A percentile compares a stretch with the other conserved stretches of the same genome.
Conservation (phyloP, 257 asterid genomes). For the Ocimum tenuiflorum region DNA sequence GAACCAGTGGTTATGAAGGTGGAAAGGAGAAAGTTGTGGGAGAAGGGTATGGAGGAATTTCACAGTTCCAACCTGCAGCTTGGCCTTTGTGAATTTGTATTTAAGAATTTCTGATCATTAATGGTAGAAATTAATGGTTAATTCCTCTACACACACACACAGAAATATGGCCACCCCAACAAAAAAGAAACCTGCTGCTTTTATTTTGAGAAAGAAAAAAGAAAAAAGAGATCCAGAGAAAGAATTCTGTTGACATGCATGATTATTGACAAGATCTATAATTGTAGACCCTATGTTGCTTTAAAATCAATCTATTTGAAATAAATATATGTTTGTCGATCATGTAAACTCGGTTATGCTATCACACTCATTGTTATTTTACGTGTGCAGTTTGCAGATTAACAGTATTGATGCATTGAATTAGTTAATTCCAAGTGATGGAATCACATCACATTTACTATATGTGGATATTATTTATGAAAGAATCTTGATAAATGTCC, state of each 20-base stretch:
- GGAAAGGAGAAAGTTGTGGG: constrained; percentile 49
- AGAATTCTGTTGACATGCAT: constrained; percentile 9
- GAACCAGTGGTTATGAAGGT: constrained; percentile 47
- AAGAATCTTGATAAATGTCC: constrained; percentile 27
- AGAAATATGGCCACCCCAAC: neutral
- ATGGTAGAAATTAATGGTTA: neutral
- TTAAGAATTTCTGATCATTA: neutral
- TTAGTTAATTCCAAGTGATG: no score
- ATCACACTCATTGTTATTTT: no score
- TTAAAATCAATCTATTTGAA: neutral
- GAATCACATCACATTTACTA: no score
- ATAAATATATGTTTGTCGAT: neutral
- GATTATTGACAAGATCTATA: neutral
- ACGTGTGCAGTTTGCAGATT: no score
- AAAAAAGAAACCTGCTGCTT: neutral
- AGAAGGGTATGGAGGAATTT: constrained; percentile 55
- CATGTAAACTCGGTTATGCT: neutral
- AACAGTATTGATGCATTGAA: no score
- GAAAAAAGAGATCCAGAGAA: neutral
- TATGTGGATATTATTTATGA: neutral
- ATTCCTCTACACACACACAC: neutral
- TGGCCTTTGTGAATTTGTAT: constrained; percentile 47
- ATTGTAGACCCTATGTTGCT: neutral
- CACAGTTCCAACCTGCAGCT: constrained; percentile 52
- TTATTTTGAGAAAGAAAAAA: neutral